A percentile compares a stretch with the other conserved stretches of the same genome.
These are phyloP conservation scores for Thielaviopsis euricoi DNA, from an alignment of 2,329 filamentous ascomycete species.

Conservation along the genomic window DNA sequence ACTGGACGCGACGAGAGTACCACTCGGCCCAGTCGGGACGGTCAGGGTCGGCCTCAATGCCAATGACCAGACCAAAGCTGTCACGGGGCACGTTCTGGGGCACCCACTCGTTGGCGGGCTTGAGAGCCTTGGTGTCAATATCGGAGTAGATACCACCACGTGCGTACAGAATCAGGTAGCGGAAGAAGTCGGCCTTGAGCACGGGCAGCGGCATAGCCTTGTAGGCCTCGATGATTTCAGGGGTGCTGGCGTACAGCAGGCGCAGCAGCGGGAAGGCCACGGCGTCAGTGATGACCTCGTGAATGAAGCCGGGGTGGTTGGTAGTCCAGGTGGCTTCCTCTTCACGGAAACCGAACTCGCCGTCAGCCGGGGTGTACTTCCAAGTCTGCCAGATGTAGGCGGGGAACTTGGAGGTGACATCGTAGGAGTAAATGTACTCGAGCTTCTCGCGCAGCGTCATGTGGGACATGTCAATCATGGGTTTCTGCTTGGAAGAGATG, in stretches of 20 bases:
- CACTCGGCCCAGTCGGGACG: conserved; percentile 82
- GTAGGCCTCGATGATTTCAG: conserved; percentile 66
- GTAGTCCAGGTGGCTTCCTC: conserved; percentile 82
- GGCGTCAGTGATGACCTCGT: conserved; percentile 91
- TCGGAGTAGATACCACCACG: conserved; percentile 61
- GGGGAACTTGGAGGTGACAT: conserved; percentile 74
- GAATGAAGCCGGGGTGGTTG: conserved; percentile 76
- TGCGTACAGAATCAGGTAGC: conserved; percentile 50
- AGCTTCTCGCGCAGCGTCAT: conserved; percentile 67
- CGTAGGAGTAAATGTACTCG: conserved; percentile 86
- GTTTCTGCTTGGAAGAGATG: conserved; percentile 33
- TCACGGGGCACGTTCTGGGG: conserved; percentile 60
- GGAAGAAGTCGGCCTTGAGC: conserved; percentile 65
- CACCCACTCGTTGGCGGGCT: conserved; percentile 75
- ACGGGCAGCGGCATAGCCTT: conserved; percentile 55
- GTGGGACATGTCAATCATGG: conserved; percentile 51
- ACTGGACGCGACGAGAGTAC: conserved; percentile 93
- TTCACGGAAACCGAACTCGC: conserved; percentile 64
- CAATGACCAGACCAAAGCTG: conserved; percentile 71
- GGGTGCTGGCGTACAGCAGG: conserved; percentile 71
- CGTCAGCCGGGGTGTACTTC: conserved; percentile 68
- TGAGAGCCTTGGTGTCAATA: conserved; percentile 79
- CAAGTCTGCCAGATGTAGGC: conserved; percentile 99
- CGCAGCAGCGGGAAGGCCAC: conserved; percentile 67
- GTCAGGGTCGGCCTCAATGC: conserved; percentile 93